These are phyloP conservation scores for Marasmius tenuissimus DNA, from an alignment of 1,284 basidiomycete genomes.

Conservation along the genomic window DNA sequence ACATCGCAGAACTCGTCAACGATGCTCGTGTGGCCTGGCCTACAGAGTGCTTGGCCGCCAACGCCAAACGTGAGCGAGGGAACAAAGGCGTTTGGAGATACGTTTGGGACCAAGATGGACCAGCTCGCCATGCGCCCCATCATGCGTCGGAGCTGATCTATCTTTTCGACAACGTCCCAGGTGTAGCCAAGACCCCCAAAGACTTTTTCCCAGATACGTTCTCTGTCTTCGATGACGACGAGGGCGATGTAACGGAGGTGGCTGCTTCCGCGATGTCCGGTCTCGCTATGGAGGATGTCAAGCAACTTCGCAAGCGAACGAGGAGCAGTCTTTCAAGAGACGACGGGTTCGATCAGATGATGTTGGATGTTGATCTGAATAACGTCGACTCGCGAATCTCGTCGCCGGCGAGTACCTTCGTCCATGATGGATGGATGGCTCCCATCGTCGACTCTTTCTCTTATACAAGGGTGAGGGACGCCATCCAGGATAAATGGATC, in stretches of 20 bases:
- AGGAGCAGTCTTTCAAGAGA: background rate
- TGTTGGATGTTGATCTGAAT: constrained; percentile 23
- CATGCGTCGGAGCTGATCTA: constrained; percentile 71
- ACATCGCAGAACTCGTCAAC: constrained; percentile 67
- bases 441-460: constrained; percentile 62
- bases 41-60: constrained; percentile 57
- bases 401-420: background rate
- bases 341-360: constrained; percentile 6
- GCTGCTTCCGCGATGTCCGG: constrained; percentile 20
- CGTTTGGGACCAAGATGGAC: constrained; percentile 77
- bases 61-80: constrained; percentile 44
- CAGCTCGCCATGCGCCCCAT: constrained; percentile 59
- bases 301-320: background rate
- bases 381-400: constrained; percentile 22
- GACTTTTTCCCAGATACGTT: constrained; percentile 30
- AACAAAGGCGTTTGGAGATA: constrained; percentile 70
- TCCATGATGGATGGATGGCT: constrained; percentile 44
- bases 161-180: constrained; percentile 70
- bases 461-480: constrained; percentile 62
- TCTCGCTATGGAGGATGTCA: constrained; percentile 12
- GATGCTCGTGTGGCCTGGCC: constrained; percentile 76
- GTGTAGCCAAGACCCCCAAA: constrained; percentile 3
- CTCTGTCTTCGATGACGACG: constrained; percentile 38
- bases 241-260: constrained; percentile 24
- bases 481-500: constrained; percentile 71